Base-by-base conservation (phyloP, 306 rosid species). In the Alnus rubra region DNA sequence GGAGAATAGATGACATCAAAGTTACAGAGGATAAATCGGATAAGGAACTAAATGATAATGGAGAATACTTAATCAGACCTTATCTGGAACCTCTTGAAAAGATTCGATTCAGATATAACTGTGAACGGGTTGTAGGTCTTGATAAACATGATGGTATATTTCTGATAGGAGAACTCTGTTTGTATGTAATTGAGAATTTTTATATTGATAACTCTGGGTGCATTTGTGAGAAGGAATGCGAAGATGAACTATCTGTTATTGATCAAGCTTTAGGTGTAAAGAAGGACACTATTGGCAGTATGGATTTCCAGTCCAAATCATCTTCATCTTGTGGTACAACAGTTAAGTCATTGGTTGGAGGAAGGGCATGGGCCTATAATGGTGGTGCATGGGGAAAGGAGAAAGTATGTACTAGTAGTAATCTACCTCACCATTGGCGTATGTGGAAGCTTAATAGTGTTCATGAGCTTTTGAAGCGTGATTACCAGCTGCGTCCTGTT, bases 341-440 rank as follows among this genome's bases (percentile, higher is more conserved):
- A 28, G 90, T 75, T 73, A 91, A 90, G 87, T 87, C 88, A 72
- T 87, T 77, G 82, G 88, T 86, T 80, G 99, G 99, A 80, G 99
- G 98, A 82, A 93, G 98, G 85, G 99, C 99, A 19, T 96, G 99
- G 99, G 98, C 99, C 64, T 96, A 93, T 73, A 89, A 88, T 86
- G 99, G 99, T 19, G 99, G 99, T 79, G 99, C 99, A 73, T 96
- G 98, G 98, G 99, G 99, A 59, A 96, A 93, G 85, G 99, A 96
- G 88, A 96, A 91, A 89, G 86, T 89, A 74, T 88, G 92, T 69
- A 85, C 84, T 74, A 82, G 89, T 59, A 98, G 99, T 76, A 90
- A 92, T 85, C 88, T 96, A 74, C 96, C 92, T 56, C 99, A 96
- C 84, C 91, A 85, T 74, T 93, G 99, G 99, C 93, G 83, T 71